Conservation (phyloP, 306 rosid species). For the Neltuma alba region DNA sequence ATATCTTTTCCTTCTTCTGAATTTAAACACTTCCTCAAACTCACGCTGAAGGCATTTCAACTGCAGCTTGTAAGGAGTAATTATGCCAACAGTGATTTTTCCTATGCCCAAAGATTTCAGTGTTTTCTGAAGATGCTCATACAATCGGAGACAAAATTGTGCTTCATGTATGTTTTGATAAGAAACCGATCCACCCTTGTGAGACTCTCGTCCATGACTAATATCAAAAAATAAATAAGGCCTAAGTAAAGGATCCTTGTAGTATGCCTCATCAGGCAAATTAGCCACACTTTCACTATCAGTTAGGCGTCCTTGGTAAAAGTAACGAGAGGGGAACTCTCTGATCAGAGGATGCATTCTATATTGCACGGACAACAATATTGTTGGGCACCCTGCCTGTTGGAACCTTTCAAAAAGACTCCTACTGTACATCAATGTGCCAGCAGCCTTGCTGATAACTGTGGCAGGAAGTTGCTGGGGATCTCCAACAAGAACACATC, state of each 20-base stretch:
- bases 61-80: constrained; percentile 97
- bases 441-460: constrained; percentile 99
- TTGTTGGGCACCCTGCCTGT: constrained; percentile 94
- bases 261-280: constrained; percentile 80
- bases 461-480: constrained; percentile 99
- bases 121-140: constrained; percentile 84
- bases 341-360: constrained; percentile 98
- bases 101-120: constrained; percentile 62
- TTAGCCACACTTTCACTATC: constrained; percentile 89
- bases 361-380: constrained; percentile 94
- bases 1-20: constrained; percentile 96
- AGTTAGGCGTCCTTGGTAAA: constrained; percentile 91
- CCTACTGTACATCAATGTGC: constrained; percentile 93
- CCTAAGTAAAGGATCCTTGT: constrained; percentile 81
- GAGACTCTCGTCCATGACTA: constrained; percentile 95
- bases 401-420: constrained; percentile 98
- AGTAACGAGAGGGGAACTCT: constrained; percentile 94
- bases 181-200: constrained; percentile 95
- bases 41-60: constrained; percentile 94
- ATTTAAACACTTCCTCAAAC: constrained; percentile 80
- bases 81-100: constrained; percentile 87
- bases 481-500: constrained; percentile 99
- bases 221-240: constrained; percentile 91
- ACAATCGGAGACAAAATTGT: constrained; percentile 84
- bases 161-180: constrained; percentile 93